Conservation (phyloP, 139 green algal species). For the Micractinium sp. region DNA sequence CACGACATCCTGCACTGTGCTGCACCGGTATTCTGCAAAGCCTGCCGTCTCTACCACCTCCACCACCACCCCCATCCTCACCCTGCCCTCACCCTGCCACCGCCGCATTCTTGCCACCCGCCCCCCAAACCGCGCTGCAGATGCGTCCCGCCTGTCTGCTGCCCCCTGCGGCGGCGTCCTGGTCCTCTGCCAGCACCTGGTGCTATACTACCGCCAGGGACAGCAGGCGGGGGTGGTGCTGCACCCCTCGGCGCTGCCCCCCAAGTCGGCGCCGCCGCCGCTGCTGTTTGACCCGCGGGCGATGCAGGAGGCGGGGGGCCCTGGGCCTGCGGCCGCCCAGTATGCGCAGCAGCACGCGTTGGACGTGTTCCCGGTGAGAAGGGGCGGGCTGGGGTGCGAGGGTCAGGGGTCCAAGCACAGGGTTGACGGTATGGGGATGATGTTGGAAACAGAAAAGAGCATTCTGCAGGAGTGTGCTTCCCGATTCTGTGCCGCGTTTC, state of each 20-base stretch:
- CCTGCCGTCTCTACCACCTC: neutral
- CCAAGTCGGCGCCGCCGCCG: constrained; percentile 32
- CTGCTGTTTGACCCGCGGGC: constrained; percentile 56
- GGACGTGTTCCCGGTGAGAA: constrained; percentile 65
- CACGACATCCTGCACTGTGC: neutral
- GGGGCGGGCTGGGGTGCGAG: no score
- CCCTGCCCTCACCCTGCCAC: neutral
- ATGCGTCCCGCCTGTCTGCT: constrained; percentile 73
- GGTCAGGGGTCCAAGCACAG: neutral
- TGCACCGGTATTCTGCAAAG: neutral
- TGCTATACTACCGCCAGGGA: constrained; percentile 84
- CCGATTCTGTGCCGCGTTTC: neutral
- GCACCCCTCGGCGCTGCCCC: constrained; percentile 27
- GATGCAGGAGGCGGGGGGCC: constrained; percentile 21
- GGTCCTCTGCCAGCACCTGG: constrained; percentile 76
- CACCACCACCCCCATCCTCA: neutral
- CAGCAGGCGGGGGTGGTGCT: constrained; percentile 40
- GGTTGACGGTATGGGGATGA: neutral
- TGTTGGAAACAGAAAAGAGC: neutral
- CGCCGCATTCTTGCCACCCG: neutral
- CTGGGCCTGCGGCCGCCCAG: constrained; percentile 43
- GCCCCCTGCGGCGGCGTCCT: constrained; percentile 80
- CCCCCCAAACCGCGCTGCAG: constrained; percentile 4
- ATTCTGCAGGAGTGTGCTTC: neutral
- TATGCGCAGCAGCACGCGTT: constrained; percentile 57